Conservation (phyloP, 2,329 filamentous ascomycete genomes). For the Botrytis aclada region DNA sequence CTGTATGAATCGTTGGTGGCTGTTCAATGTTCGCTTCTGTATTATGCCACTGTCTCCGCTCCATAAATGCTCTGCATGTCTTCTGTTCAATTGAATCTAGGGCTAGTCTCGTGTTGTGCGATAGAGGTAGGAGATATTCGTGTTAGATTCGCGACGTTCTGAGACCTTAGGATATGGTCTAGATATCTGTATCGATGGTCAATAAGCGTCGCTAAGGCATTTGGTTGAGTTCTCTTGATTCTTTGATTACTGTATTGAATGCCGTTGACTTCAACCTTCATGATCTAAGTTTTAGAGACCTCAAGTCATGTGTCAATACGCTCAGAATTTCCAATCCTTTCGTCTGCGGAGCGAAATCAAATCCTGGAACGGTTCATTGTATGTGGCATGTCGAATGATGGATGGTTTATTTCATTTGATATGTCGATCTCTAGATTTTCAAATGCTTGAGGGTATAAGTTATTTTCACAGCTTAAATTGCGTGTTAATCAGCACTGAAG, state of each 20-base stretch:
- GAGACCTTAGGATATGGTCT: background rate
- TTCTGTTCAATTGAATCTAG: background rate
- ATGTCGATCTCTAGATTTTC: too few relatives aligned
- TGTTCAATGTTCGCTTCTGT: fast-evolving
- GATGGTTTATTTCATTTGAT: fast-evolving
- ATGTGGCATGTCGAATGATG: background rate
- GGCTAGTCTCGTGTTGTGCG: background rate
- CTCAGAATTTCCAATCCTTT: background rate
- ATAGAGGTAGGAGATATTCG: background rate
- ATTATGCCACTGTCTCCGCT: background rate
- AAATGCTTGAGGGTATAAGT: too few relatives aligned
- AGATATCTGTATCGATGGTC: too few relatives aligned
- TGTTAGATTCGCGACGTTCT: background rate
- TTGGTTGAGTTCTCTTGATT: background rate
- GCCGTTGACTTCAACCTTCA: background rate
- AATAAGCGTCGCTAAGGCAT: background rate
- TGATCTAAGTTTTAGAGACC: background rate
- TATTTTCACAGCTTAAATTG: fast-evolving
- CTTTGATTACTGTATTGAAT: background rate
- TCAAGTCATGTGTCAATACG: background rate
- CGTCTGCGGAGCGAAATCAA: fast-evolving
- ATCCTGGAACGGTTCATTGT: background rate
- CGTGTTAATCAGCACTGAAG: background rate
- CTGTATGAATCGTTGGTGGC: fast-evolving
- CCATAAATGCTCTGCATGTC: fast-evolving